Conservation (phyloP, 345 rosid species). For the Cochlearia excelsa region DNA sequence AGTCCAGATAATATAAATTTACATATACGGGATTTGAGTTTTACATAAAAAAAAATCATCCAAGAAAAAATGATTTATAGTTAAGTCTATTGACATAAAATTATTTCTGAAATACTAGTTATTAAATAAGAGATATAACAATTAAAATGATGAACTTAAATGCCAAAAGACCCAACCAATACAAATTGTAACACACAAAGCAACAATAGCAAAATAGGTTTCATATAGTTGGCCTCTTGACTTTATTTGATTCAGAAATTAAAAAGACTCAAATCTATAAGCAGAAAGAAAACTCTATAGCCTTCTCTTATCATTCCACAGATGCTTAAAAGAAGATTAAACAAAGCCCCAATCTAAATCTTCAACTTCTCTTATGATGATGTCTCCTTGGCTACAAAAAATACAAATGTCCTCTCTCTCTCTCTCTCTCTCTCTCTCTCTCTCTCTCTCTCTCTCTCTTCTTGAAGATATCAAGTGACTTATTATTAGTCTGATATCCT, state of each 20-base stretch:
- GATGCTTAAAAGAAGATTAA: constrained; percentile 10
- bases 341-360: constrained; percentile 35
- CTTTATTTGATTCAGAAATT: constrained; percentile 23
- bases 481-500: constrained; percentile 76
- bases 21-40: no score
- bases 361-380: constrained; percentile 37
- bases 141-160: no score
- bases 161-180: neutral
- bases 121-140: no score
- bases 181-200: no score
- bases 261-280: constrained; percentile 24
- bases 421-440: no score
- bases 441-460: constrained; percentile 37
- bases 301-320: constrained; percentile 22
- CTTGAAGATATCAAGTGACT: neutral
- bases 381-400: constrained; percentile 64
- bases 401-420: constrained; percentile 30
- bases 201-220: no score
- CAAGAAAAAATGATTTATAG: no score
- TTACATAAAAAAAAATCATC: no score
- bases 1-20: no score
- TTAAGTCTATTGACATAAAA: no score
- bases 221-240: constrained; percentile 9
- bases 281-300: constrained; percentile 23
- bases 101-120: no score